These are phyloP conservation scores for Guadua angustifolia DNA, from an alignment of 176 grass and related monocot species.

Conservation along the genomic window DNA sequence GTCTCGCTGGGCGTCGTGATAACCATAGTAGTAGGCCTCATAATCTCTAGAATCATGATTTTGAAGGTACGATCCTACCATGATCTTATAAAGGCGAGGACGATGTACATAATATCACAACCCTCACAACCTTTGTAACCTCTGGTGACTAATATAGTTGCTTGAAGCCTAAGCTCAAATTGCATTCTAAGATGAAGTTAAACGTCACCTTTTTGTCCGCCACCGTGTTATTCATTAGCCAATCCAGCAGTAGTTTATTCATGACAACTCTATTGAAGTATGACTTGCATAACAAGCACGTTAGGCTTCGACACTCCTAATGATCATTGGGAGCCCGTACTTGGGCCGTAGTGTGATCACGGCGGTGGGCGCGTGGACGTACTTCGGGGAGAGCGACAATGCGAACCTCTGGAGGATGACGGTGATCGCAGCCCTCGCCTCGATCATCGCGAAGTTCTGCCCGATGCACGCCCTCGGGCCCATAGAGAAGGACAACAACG, in stretches of 20 bases:
- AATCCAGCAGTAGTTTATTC: not conserved
- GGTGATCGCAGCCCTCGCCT: slow-evolving; percentile 44
- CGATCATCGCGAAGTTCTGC: slow-evolving; percentile 70
- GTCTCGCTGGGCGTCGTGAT: too few species aligned
- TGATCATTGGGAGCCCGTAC: slow-evolving; percentile 52
- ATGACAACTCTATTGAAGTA: not conserved
- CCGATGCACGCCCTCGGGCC: slow-evolving; percentile 65
- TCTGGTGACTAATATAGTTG: too few species aligned
- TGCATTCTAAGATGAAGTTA: too few species aligned
- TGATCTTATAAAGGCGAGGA: too few species aligned
- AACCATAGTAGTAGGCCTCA: too few species aligned
- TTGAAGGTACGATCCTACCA: too few species aligned
- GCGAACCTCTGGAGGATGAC: slow-evolving; percentile 54
- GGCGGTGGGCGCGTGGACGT: slow-evolving; percentile 35
- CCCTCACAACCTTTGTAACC: not conserved
- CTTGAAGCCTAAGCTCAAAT: too few species aligned
- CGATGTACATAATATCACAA: too few species aligned
- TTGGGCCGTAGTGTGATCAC: slow-evolving; percentile 52
- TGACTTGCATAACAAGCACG: not conserved
- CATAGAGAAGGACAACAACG: slow-evolving; percentile 55
- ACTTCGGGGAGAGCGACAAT: slow-evolving; percentile 54
- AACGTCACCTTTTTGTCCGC: too few species aligned
- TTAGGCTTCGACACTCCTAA: not conserved
- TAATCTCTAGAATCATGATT: too few species aligned
- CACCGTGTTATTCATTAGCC: too few species aligned